Evolutionary conservation across 2,329 filamentous ascomycete genomes (phyloP), one percentile per base, ranked within the genome.

Genomic region (Delphinella strobiligena): DNA sequence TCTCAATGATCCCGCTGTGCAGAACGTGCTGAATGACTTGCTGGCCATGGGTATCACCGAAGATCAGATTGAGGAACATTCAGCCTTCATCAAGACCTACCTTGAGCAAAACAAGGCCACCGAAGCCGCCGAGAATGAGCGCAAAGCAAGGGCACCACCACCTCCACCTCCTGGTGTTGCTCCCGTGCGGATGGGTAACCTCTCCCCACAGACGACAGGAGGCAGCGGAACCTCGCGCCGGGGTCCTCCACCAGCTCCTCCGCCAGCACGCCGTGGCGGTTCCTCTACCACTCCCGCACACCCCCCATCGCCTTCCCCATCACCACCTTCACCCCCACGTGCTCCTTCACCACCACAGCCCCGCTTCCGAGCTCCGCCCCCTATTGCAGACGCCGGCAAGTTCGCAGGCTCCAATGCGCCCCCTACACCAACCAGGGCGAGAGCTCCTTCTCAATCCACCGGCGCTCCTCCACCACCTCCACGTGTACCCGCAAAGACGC

Each of bases 381-480:
- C 89, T 2, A 63, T 96, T 44, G 77, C 85, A 40, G 88, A 94
- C 59, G 91, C 91, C 42, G 91, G 91, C 29, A 93, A 85, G 61
- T 91, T 77, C 55, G 86, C 82, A 3, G 70, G 79, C 45, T 60
- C 66, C 19, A 64, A 67, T 41, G 60, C 59, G 17, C 67, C 66
- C 15, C 55, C 66, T 10, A 53, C 60, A 22, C 62, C 61, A 17
- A 72, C 78, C 3, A 84, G 86, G 59, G 78, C 76, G 5, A 47
- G 56, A 37, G 53, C 55, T 22, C 36, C 49, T 8, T 58, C 54
- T 38, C 47, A 49, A 38, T 53, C 48, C 22, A 7, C 22, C 22
- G 22, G 7, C 22, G 52, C 53, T 40, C 54, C 56, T 19, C 56
- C 56, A 11, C 59, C 60, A 19, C 63, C 63, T 18, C 62, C 68